Base-by-base conservation (phyloP, 495 filamentous ascomycete genomes). In the Penicilliopsis zonata region DNA sequence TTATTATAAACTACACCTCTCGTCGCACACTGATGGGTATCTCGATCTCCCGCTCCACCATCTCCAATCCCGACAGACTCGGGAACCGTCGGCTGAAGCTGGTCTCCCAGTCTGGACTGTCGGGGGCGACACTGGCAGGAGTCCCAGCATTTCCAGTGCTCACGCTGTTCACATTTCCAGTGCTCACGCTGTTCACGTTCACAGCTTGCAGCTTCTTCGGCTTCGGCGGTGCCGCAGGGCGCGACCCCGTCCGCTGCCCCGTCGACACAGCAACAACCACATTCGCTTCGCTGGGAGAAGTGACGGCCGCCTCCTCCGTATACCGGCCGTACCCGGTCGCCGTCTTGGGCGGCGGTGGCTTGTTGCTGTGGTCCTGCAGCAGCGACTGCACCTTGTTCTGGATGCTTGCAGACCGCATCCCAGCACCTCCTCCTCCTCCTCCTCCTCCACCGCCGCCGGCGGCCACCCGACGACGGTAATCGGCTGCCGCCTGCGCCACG, bases 401-500 rank as follows among this genome's bases (percentile, higher is more conserved):
- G 29, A 98, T 96, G 13, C 77, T 80, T 15, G 72, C 69, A 18
- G 86, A 86, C 22, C 80, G 67, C 17, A 47, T 50, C n/a, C 50
- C 50, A 32, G 61, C 53, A 9, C 36, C 28, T 1, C 45, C 46
- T 1, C 45, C 46, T 18, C 52, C 49, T 41, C 69, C 70, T 26
- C 73, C 65, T 28, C 75, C 73, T 22, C 61, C 52, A 9, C 66
- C 56, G 1, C 69, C 72, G 9, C 72, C 55, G 33, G 77, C 77
- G 2, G 82, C 77, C 26, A 94, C 65, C 16, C 80, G 77, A 36
- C 75, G 69, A 3, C 82, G 76, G 47, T 95, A 93, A 52, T 94
- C 90, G 1, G 82, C 86, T n/a, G 85, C 85, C 1, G 87, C 90
- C 26, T 72, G 78, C 20, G 82, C 86, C 7, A 98, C 92, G n/a